These are phyloP conservation scores for Pinguiococcus pyrenoidosus DNA, from an alignment of 108 stramenopile genomes.

Conservation along the genomic window DNA sequence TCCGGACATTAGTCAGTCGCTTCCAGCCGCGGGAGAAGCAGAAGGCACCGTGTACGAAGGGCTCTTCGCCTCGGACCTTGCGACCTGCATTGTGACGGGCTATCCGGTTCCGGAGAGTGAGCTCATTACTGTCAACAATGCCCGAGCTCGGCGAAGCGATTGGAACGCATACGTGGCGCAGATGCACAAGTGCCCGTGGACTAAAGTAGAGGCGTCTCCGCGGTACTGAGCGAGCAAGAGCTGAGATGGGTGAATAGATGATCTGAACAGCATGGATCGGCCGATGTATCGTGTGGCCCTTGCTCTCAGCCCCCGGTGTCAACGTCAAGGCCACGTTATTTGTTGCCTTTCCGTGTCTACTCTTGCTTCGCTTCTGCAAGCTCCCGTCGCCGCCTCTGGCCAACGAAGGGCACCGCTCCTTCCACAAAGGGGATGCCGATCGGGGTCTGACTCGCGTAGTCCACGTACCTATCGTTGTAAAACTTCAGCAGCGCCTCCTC, in stretches of 20 bases:
- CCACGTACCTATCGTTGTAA: slow-evolving; percentile 58
- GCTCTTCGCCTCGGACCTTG: slow-evolving; percentile 19
- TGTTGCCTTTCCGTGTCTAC: no score
- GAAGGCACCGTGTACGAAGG: slow-evolving; percentile 30
- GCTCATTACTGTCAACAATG: slow-evolving; percentile 18
- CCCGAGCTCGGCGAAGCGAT: slow-evolving; percentile 13
- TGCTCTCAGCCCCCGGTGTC: no score
- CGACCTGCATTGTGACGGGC: slow-evolving; percentile 44
- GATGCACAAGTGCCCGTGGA: slow-evolving; percentile 16
- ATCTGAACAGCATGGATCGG: no score
- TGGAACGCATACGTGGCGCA: slow-evolving; percentile 17
- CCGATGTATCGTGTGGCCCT: no score
- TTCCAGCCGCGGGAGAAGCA: slow-evolving; percentile 19
- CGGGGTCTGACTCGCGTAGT: slow-evolving; percentile 47
- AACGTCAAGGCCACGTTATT: no score
- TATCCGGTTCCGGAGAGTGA: slow-evolving; percentile 15
- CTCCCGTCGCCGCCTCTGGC: no score
- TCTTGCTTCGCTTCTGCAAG: no score
- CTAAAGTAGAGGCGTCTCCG: no score
- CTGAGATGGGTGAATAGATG: no score
- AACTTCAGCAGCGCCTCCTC: slow-evolving; percentile 59
- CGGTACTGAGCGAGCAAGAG: no score
- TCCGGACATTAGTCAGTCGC: slow-evolving; percentile 35
- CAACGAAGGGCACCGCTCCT: no score
- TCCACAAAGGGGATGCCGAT: slow-evolving; percentile 80